A percentile compares a stretch with the other conserved stretches of the same genome.
Evolutionary conservation across 78 protist species (phyloP).

Genomic region (Dictyostelium brefeldianum): DNA sequence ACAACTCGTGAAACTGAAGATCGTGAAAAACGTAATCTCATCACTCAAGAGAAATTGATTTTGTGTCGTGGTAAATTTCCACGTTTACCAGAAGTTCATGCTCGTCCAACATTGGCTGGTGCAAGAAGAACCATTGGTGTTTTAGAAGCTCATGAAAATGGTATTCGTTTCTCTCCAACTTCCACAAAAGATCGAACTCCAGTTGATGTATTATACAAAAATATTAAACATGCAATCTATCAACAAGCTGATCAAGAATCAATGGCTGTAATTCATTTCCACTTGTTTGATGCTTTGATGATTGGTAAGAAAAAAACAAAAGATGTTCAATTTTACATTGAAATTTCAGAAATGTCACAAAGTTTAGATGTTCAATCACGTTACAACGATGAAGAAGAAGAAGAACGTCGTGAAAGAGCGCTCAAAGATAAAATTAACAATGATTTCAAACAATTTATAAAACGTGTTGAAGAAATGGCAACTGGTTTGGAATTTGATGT

Average conservation of each 20-base stretch:
- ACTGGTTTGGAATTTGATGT: constrained; percentile 91
- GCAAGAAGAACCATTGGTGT: constrained; percentile 86
- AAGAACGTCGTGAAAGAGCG: constrained; percentile 92
- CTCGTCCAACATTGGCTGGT: constrained; percentile 86
- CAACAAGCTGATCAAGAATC: constrained; percentile 94
- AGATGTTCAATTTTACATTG: constrained; percentile 96
- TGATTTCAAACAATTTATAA: constrained; percentile 82
- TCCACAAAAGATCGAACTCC: constrained; percentile 49
- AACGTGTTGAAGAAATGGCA: constrained; percentile 73
- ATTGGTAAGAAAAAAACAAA: constrained; percentile 94
- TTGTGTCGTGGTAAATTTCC: constrained; percentile 74
- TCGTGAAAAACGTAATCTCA: constrained; percentile 72
- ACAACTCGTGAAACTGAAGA: constrained; percentile 45
- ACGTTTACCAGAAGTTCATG: constrained; percentile 76
- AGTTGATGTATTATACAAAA: constrained; percentile 91
- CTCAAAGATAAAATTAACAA: constrained; percentile 83
- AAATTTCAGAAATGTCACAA: constrained; percentile 86
- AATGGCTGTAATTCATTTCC: constrained; percentile 94
- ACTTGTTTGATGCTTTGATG: constrained; percentile 93
- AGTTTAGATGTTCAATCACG: constrained; percentile 45
- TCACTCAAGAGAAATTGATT: constrained; percentile 89
- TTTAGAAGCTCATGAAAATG: constrained; percentile 95
- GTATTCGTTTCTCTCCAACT: constrained; percentile 91
- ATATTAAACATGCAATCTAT: constrained; percentile 95
- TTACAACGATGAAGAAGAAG: constrained; percentile 92